phyloP scores from a whole-genome alignment of 2,329 filamentous ascomycete genomes.

The Trichoderma oligosporum region DNA sequence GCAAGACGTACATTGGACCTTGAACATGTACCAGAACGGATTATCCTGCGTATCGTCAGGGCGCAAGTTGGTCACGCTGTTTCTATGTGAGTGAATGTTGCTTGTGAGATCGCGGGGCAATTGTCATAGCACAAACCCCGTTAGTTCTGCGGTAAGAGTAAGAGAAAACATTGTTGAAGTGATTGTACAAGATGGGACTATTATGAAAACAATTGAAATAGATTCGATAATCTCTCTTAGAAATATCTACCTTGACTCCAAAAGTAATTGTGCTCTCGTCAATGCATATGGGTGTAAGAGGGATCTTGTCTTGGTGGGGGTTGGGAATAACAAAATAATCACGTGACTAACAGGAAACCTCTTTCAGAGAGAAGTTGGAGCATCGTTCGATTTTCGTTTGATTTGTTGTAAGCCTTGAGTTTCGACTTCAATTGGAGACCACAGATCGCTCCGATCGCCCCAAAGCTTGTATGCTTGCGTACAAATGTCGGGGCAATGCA shows the following conservation, averaged over 20 bases:
- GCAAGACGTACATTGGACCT: conserved; percentile 97
- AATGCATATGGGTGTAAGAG: neutral
- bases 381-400: conserved; percentile 17
- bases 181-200: neutral
- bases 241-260: neutral
- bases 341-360: conserved; percentile 16
- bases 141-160: conserved; percentile 63
- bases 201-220: neutral
- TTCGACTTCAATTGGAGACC: conserved; percentile 14
- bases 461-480: neutral
- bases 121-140: conserved; percentile 50
- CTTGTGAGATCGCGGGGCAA: conserved; percentile 8
- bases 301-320: neutral
- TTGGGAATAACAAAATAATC: neutral
- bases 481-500: conserved; percentile 55
- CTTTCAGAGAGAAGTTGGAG: neutral
- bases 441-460: neutral
- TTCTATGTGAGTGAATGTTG: conserved; percentile 12
- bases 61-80: conserved; percentile 82
- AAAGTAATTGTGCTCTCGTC: neutral
- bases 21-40: conserved; percentile 97
- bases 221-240: neutral
- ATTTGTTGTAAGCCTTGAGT: neutral
- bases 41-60: conserved; percentile 76
- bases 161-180: conserved; percentile 59